phyloP scores from a whole-genome alignment of 176 grass and related monocot species.

The Eragrostis nindensis region DNA sequence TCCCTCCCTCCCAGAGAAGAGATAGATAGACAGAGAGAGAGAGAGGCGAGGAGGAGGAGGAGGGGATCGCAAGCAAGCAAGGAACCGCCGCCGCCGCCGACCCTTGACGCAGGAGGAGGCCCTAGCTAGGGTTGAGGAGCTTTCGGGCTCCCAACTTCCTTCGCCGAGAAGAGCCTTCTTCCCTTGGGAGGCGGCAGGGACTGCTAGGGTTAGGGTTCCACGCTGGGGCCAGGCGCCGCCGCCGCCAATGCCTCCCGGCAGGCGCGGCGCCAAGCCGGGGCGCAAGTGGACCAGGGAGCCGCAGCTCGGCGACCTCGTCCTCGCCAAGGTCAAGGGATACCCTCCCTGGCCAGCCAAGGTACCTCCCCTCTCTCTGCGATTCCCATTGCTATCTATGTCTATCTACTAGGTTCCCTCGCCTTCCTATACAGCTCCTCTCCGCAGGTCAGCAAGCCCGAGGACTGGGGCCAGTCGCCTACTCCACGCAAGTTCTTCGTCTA shows the following conservation, averaged over 20 bases:
- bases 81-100: background rate
- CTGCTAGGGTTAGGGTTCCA: conserved; percentile 60
- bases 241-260: conserved; percentile 73
- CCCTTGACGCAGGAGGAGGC: background rate
- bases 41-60: background rate
- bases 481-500: conserved; percentile 84
- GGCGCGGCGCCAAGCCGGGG: conserved; percentile 62
- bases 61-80: background rate
- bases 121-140: background rate
- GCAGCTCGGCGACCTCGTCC: conserved; percentile 82
- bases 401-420: conserved; percentile 33
- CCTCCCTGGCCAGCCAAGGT: conserved; percentile 95
- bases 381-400: background rate
- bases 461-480: conserved; percentile 49
- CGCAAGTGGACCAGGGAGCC: conserved; percentile 69
- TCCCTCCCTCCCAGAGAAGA: background rate
- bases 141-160: background rate
- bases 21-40: background rate
- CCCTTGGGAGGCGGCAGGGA: background rate
- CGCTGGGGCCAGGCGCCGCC: conserved; percentile 4
- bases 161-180: background rate
- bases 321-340: conserved; percentile 99
- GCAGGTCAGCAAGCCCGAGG: conserved; percentile 92
- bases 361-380: background rate
- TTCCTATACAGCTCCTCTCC: background rate